phyloP scores from a whole-genome alignment of 768 basidiomycete genomes.

The Trametes gibbosa region DNA sequence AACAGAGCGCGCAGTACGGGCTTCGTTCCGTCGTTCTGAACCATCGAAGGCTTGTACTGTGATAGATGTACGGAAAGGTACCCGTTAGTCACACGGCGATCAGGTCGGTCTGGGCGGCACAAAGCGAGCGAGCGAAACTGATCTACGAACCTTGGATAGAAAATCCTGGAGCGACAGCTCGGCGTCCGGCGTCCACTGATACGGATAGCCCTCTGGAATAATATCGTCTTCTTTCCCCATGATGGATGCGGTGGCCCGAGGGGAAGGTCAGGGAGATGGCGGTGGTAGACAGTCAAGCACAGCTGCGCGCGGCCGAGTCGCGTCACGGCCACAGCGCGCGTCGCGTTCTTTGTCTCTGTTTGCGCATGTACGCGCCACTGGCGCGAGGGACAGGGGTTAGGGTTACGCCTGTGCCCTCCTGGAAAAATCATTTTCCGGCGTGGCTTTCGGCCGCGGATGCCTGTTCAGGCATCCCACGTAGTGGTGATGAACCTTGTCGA shows the following conservation, averaged over 20 bases:
- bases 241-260: neutral
- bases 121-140: neutral
- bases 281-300: neutral
- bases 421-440: conserved; percentile 4
- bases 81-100: neutral
- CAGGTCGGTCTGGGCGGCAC: neutral
- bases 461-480: neutral
- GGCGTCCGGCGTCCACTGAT: conserved; percentile 49
- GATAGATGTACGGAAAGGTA: neutral
- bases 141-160: conserved; percentile 45
- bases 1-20: conserved; percentile 40
- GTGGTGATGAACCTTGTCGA: no score
- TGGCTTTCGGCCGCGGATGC: neutral
- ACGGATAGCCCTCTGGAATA: conserved; percentile 42
- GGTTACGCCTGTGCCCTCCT: neutral
- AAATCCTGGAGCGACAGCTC: conserved; percentile 49
- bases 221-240: conserved; percentile 38
- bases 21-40: conserved; percentile 73
- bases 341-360: conserved; percentile 21
- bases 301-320: neutral
- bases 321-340: neutral
- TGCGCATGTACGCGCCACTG: conserved; percentile 16
- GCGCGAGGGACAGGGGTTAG: conserved; percentile 1
- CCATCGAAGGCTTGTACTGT: conserved; percentile 78
- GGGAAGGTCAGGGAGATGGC: neutral